Evolutionary conservation across 495 filamentous ascomycete genomes (phyloP), one percentile per base, ranked within the genome.

Genomic region (Halenospora varia): DNA sequence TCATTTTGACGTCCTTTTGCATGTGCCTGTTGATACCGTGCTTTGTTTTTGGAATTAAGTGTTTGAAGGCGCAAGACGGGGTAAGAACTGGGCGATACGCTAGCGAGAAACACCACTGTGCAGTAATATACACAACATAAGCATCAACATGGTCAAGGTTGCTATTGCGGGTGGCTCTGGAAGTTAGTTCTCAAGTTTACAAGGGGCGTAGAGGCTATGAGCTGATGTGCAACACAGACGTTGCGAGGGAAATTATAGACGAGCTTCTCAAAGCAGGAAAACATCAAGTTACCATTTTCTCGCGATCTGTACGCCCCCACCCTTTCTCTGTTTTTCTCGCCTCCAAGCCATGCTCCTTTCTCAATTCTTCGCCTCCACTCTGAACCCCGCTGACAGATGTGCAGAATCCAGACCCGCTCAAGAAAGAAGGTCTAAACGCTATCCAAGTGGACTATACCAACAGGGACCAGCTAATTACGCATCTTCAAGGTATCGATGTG

Each of bases 91-190:
- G n/a, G n/a, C n/a, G n/a, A n/a, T n/a, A n/a, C n/a, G n/a, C n/a
- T n/a, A n/a, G n/a, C n/a, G n/a, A n/a, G n/a, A n/a, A n/a, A n/a
- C n/a, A n/a, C n/a, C n/a, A n/a, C n/a, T n/a, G n/a, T n/a, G n/a
- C n/a, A n/a, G n/a, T n/a, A n/a, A n/a, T n/a, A n/a, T n/a, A n/a
- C n/a, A n/a, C n/a, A n/a, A n/a, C n/a, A n/a, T n/a, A n/a, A n/a
- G n/a, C n/a, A n/a, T n/a, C n/a, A n/a, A n/a, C n/a, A 83, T 82
- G 80, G 78, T 81, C 55, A 80, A 78, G 22, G 71, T 84, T 46
- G 77, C 73, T 0, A 53, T 82, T 23, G 80, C 78, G 15, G 81
- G 80, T 25, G 79, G 75, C 55, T 70, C 75, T 20, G 73, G 80
- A 9, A 61, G 80, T 81, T 68, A 9, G 73, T 69, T 6, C 49